phyloP scores from a whole-genome alignment of 805 yeast genomes.

The Lipomyces oligophaga region DNA sequence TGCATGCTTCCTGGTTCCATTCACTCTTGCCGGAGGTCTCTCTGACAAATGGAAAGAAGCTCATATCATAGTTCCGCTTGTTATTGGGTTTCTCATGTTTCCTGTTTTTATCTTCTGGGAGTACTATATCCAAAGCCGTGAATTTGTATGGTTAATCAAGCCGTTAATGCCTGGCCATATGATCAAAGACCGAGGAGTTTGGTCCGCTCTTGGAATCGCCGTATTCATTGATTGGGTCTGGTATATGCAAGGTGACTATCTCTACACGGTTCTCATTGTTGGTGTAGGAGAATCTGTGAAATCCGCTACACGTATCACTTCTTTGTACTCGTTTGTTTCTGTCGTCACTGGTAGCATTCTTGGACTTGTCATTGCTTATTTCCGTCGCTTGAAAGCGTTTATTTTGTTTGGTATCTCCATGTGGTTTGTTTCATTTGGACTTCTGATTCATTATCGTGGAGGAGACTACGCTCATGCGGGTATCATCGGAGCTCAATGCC shows the following conservation, averaged over 20 bases:
- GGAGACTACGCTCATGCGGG: slow-evolving; percentile 51
- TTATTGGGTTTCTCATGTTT: slow-evolving; percentile 57
- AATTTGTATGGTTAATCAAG: slow-evolving; percentile 6
- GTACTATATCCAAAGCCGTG: slow-evolving; percentile 46
- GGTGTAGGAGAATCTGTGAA: slow-evolving; percentile 55
- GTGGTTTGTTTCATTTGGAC: slow-evolving; percentile 61
- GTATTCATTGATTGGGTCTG: slow-evolving; percentile 57
- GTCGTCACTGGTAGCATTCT: slow-evolving; percentile 56
- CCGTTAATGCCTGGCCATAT: slow-evolving; percentile 63
- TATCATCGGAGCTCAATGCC: slow-evolving; percentile 59
- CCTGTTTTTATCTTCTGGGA: slow-evolving; percentile 66
- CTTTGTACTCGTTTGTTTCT: slow-evolving; percentile 61
- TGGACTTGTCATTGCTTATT: slow-evolving; percentile 50
- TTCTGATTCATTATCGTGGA: slow-evolving; percentile 55
- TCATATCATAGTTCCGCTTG: slow-evolving; percentile 63
- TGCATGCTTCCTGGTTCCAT: slow-evolving; percentile 66
- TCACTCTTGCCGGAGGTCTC: slow-evolving; percentile 71
- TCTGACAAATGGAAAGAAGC: slow-evolving; percentile 54
- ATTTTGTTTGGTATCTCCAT: slow-evolving; percentile 54
- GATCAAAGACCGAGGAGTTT: slow-evolving; percentile 65
- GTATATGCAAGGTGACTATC: slow-evolving; percentile 66
- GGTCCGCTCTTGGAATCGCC: slow-evolving; percentile 63
- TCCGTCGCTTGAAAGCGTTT: slow-evolving; percentile 55
- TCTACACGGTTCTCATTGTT: slow-evolving; percentile 63
- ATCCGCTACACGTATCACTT: slow-evolving; percentile 65